phyloP scores from a whole-genome alignment of 306 rosid species.

The Sindora glabra region DNA sequence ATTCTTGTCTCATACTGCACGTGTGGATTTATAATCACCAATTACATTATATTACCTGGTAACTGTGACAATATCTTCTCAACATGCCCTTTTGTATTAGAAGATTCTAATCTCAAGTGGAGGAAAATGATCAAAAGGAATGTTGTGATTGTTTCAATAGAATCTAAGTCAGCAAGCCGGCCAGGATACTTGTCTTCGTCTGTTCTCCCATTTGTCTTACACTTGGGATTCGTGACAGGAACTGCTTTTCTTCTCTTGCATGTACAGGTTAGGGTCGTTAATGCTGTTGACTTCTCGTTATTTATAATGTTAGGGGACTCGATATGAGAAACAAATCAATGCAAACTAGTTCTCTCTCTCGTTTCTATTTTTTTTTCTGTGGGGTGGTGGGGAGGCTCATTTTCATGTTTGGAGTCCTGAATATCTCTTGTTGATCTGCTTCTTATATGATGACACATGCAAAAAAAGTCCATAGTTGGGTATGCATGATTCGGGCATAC shows the following conservation, averaged over 20 bases:
- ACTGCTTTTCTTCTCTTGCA: conserved; percentile 83
- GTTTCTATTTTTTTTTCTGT: too few species aligned
- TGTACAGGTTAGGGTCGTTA: conserved; percentile 63
- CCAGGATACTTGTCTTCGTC: conserved; percentile 57
- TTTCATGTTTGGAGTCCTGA: background rate
- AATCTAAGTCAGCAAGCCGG: conserved; percentile 22
- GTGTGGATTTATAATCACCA: background rate
- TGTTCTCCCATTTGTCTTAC: conserved; percentile 74
- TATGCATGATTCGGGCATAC: conserved; percentile 72
- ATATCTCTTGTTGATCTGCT: conserved; percentile 72
- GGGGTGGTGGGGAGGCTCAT: too few species aligned
- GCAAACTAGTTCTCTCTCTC: background rate
- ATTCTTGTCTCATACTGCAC: background rate
- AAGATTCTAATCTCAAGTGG: conserved; percentile 35
- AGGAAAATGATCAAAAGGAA: conserved; percentile 32
- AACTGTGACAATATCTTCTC: background rate
- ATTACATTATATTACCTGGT: background rate
- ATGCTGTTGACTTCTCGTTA: conserved; percentile 9
- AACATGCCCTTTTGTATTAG: conserved; percentile 25
- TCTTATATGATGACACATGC: conserved; percentile 46
- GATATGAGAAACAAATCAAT: background rate
- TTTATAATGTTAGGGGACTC: conserved; percentile 9
- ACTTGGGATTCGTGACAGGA: conserved; percentile 73
- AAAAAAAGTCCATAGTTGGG: conserved; percentile 34
- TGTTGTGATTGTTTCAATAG: conserved; percentile 12